These are phyloP conservation scores for Sisymbrium irio DNA, from an alignment of 345 rosid species.

Conservation along the genomic window DNA sequence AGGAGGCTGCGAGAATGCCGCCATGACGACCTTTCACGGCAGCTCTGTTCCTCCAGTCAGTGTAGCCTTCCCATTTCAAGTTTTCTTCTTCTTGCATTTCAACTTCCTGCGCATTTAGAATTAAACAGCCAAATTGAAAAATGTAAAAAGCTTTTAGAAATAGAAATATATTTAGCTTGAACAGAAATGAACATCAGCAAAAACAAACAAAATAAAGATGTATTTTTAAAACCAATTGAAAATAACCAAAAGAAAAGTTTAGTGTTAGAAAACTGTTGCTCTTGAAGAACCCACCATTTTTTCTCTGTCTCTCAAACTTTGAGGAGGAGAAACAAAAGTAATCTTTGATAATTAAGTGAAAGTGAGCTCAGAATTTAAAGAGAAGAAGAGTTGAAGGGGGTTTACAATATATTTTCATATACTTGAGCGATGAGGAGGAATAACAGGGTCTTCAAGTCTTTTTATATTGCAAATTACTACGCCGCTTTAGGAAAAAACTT, in stretches of 20 bases:
- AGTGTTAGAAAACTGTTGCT: not conserved
- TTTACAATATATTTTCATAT: not conserved
- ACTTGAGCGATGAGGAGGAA: not conserved
- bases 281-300: slow-evolving; percentile 50
- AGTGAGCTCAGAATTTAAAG: slow-evolving; percentile 32
- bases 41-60: slow-evolving; percentile 58
- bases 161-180: no score
- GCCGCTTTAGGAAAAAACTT: not conserved
- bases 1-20: slow-evolving; percentile 74
- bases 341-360: slow-evolving; percentile 25
- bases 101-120: slow-evolving; percentile 41
- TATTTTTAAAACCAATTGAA: not conserved
- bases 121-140: not conserved
- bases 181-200: not conserved
- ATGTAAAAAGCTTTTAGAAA: no score
- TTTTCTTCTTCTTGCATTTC: slow-evolving; percentile 13
- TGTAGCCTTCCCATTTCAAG: slow-evolving; percentile 65
- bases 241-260: not conserved
- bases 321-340: not conserved
- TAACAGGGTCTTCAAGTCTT: slow-evolving; percentile 1
- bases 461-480: not conserved
- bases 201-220: not conserved
- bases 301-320: slow-evolving; percentile 2
- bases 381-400: not conserved
- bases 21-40: slow-evolving; percentile 63